Evolutionary conservation across 2,329 filamentous ascomycete genomes (phyloP).

Genomic region (Alternaria atra): DNA sequence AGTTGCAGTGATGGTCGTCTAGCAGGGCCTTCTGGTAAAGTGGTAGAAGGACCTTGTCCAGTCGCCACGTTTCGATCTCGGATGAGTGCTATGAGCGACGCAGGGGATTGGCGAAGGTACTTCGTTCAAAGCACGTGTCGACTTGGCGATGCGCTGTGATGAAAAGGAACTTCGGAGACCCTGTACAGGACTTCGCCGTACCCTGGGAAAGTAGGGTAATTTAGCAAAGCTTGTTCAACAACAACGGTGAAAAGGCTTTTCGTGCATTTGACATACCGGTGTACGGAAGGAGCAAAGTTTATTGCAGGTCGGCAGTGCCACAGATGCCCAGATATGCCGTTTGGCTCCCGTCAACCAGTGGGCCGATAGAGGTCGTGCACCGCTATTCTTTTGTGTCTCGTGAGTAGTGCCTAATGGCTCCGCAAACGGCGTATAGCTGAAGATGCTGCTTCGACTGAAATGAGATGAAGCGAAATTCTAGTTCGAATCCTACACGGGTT

Average conservation of each 20-base stretch:
- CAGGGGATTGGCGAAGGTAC: conserved; percentile 28
- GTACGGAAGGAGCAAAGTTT: conserved; percentile 21
- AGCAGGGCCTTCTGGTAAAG: conserved; percentile 34
- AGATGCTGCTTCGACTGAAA: conserved; percentile 17
- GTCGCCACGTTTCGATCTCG: conserved; percentile 42
- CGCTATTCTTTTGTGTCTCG: conserved; percentile 25
- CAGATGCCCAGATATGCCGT: conserved; percentile 25
- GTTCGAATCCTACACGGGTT: conserved; percentile 27
- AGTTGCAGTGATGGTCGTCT: conserved; percentile 28
- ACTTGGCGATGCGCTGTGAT: conserved; percentile 22
- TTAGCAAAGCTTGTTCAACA: conserved; percentile 11
- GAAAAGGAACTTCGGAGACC: conserved; percentile 18
- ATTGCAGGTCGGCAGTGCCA: conserved; percentile 36
- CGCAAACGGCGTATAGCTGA: conserved; percentile 20
- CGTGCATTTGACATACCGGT: conserved; percentile 7
- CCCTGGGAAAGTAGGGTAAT: conserved; percentile 17
- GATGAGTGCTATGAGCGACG: conserved; percentile 23
- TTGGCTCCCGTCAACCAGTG: conserved; percentile 33
- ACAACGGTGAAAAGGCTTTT: conserved; percentile 1
- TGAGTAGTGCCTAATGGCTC: conserved; percentile 30
- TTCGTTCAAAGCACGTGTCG: conserved; percentile 33
- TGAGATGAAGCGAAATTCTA: conserved; percentile 29
- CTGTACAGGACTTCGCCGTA: conserved; percentile 16
- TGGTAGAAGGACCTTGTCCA: conserved; percentile 29
- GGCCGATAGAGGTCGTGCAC: conserved; percentile 29